Percentiles rank a stretch among this genome's conserved stretches.
Conservation (phyloP, 208 protist genomes). For the Leishmania mexicana region DNA sequence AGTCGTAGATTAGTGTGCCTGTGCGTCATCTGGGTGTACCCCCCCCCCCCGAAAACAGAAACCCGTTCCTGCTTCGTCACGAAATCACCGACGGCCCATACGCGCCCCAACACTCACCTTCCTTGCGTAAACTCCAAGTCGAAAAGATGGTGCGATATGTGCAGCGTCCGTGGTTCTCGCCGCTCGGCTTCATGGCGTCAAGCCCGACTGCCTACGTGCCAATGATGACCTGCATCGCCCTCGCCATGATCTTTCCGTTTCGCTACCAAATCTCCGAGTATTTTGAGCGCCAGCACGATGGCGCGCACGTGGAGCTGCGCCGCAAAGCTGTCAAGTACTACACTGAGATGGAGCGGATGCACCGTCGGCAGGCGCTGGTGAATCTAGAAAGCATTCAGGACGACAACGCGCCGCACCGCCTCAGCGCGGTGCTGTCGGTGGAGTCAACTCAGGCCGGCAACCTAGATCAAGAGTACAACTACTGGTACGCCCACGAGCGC, state of each 20-base stretch:
- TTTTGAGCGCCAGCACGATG: slow-evolving; percentile 83
- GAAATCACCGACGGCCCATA: background rate
- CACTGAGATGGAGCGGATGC: slow-evolving; percentile 87
- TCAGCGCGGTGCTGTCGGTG: slow-evolving; percentile 43
- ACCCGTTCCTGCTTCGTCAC: background rate
- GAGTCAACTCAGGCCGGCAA: slow-evolving; percentile 64
- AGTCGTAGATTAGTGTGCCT: background rate
- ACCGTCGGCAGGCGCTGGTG: slow-evolving; percentile 80
- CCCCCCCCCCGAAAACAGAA: background rate
- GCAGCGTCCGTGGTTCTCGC: slow-evolving; percentile 84
- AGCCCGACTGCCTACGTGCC: slow-evolving; percentile 62
- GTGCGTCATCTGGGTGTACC: background rate
- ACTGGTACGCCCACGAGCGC: slow-evolving; percentile 86
- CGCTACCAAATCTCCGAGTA: slow-evolving; percentile 87
- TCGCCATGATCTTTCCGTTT: slow-evolving; percentile 57
- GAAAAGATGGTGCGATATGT: slow-evolving; percentile 83
- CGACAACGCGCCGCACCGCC: slow-evolving; percentile 65
- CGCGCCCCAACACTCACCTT: background rate
- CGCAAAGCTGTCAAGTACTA: slow-evolving; percentile 86
- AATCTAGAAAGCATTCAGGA: slow-evolving; percentile 77
- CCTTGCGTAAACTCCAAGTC: background rate
- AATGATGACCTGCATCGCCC: slow-evolving; percentile 40
- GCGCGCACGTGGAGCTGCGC: slow-evolving; percentile 73
- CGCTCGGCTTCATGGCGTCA: slow-evolving; percentile 84
- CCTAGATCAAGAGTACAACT: slow-evolving; percentile 81